These are phyloP conservation scores for Obelidium mucronatum DNA, from an alignment of 192 early-diverging fungal species.

Conservation along the genomic window DNA sequence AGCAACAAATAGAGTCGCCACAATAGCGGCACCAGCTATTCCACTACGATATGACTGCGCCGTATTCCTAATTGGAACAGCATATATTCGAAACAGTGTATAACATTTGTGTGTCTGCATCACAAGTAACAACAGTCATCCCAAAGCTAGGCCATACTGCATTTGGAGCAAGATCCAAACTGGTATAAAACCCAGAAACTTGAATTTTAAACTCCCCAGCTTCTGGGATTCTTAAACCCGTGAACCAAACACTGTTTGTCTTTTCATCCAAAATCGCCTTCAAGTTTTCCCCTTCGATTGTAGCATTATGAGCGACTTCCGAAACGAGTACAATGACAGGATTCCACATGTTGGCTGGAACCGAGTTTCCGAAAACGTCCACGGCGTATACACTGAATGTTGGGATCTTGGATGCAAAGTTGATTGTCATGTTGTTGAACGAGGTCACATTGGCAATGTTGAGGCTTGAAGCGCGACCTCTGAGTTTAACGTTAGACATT, in stretches of 20 bases:
- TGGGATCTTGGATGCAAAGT: slow-evolving; percentile 14
- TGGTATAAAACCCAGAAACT: not conserved
- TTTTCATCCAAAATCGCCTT: slow-evolving; percentile 11
- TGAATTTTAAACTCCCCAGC: not conserved
- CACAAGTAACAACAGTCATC: not conserved
- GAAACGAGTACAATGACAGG: slow-evolving; percentile 14
- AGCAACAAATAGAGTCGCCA: not conserved
- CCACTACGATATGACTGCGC: not conserved
- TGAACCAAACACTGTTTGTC: not conserved
- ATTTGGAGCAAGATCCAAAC: not conserved
- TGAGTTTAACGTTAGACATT: not conserved
- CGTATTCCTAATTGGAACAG: not conserved
- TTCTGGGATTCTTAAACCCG: not conserved
- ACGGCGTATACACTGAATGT: not conserved
- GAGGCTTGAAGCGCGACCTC: not conserved
- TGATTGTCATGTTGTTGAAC: slow-evolving; percentile 8
- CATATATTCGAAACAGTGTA: not conserved
- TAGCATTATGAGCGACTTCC: not conserved
- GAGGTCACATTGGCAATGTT: not conserved
- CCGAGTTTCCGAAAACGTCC: slow-evolving; percentile 9
- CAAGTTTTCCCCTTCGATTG: slow-evolving; percentile 1
- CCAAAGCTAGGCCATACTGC: not conserved
- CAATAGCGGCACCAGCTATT: not conserved
- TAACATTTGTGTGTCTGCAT: not conserved
- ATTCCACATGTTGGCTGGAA: not conserved